Percentiles rank a stretch among this genome's conserved stretches.
These are phyloP conservation scores for Talaromyces rugulosus DNA, from an alignment of 2,329 filamentous ascomycete genomes.

Conservation along the genomic window DNA sequence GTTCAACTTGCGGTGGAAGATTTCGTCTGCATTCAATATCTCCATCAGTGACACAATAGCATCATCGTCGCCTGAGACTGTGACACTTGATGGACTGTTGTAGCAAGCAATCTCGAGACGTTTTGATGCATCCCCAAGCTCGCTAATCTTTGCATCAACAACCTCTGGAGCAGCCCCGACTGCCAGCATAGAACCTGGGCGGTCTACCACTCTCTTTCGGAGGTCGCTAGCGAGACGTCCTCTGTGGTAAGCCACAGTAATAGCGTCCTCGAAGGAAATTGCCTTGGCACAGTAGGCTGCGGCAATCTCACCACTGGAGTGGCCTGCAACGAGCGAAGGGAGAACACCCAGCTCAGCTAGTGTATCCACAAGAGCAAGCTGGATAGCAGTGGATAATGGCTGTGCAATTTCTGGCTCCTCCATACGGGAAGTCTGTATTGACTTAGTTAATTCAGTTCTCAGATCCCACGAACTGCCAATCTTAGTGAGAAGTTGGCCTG, in stretches of 20 bases:
- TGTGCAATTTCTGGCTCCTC: conserved; percentile 19
- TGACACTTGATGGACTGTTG: conserved; percentile 26
- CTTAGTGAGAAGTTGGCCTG: neutral
- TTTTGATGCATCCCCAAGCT: neutral
- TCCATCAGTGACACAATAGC: conserved; percentile 29
- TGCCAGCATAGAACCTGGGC: conserved; percentile 16
- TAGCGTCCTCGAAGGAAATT: conserved; percentile 17
- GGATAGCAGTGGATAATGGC: conserved; percentile 19
- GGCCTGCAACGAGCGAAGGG: conserved; percentile 9
- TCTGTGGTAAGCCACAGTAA: conserved; percentile 14
- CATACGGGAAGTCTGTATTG: conserved; percentile 13
- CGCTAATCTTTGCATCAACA: conserved; percentile 10
- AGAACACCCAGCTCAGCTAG: conserved; percentile 8
- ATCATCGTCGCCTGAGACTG: conserved; percentile 22
- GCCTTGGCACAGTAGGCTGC: conserved; percentile 16
- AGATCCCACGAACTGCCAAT: neutral
- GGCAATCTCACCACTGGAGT: conserved; percentile 16
- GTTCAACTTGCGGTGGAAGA: conserved; percentile 17
- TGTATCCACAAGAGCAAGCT: conserved; percentile 13
- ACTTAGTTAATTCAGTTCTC: neutral
- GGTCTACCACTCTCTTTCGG: conserved; percentile 12
- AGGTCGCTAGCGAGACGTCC: conserved; percentile 17
- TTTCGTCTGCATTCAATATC: conserved; percentile 18
- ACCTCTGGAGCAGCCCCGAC: conserved; percentile 7
- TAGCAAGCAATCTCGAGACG: neutral